Base-by-base conservation (phyloP, 176 grass and related monocot genomes). In the Poa pratensis region DNA sequence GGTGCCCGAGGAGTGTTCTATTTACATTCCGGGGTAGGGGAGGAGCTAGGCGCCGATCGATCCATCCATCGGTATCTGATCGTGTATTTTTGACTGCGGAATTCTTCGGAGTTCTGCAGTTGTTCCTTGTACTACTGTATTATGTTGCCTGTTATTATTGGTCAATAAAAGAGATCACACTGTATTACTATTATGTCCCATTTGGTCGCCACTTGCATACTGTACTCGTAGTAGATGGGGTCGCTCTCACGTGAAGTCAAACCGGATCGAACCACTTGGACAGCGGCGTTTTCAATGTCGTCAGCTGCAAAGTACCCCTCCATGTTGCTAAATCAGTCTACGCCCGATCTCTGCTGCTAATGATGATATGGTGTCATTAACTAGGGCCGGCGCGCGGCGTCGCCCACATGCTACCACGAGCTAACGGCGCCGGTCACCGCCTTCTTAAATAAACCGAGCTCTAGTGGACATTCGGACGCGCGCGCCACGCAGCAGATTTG, bases 1-100 rank as follows among this genome's bases (percentile, higher is more conserved):
- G 39, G 42, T 66, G 82, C 71, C 28, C 72, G 70, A 82, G 78
- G 83, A 57, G 14, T 62, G 52, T 23, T 77, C 24, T 68, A n/a
- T 67, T 5, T 23, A 67, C 78, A 52, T 42, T 75, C 18, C 69
- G 10, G n/a, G 19, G 12, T 48, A 81, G 42, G 45, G 14, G 76
- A 58, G 24, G 2, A 65, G 51, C 16, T 20, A 67, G 70, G 60
- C 40, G 55, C 58, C 77, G 87, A 77, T 75, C 39, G 26, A 80
- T 79, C 40, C 14, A 71, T 26, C 45, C 46, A 11, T 35, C 9
- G 39, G 62, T 3, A 76, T 70, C 51, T 9, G 60, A 69, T 72
- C 61, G 85, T 70, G 89, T 91, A 69, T 86, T 87, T 87, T 91
- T 91, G 5, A 81, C 76, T 18, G 52, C 76, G 61, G 22, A 46